Base-by-base conservation (phyloP, 2,329 filamentous ascomycete species). In the Verticillium isaacii region DNA sequence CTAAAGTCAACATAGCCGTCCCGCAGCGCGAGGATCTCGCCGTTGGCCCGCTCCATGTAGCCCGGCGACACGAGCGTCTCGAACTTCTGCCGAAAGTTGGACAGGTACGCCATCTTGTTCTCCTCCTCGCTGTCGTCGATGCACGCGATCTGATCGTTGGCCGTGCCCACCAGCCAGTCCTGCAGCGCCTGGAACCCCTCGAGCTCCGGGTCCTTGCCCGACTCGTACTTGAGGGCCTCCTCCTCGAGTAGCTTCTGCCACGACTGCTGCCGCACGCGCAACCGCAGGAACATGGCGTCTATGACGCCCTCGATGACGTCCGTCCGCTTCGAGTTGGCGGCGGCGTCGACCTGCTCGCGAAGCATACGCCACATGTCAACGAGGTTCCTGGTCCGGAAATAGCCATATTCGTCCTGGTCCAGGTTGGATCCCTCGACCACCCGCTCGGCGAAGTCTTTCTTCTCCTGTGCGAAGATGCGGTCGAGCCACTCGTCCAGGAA, bases 401-500 rank as follows among this genome's bases (percentile, higher is more conserved):
- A 93, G 63, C 92, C 92, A 73, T 96, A 93, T 71, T 93, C 88
- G 75, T 96, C 93, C 68, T 87, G 87, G 72, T 97, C 93, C 65
- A 97, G 82, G 71, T 93, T 91, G 66, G 83, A 83, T 58, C 83
- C 85, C 69, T 93, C 91, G 63, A 89, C 83, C 68, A 87, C 88
- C 65, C 93, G 88, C 61, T 92, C 88, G 57, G 87, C 80, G 75
- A 99, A 96, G 68, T 92, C 89, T 69, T 88, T 89, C 70, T 85
- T 85, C 76, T 99, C 96, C 55, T 91, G 89, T 9, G 82, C 83
- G 69, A 92, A 92, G 74, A 99, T 97, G 62, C 93, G 88, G 66
- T 96, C 92, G 82, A 98, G 96, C 93, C 95, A 99, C 78, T 98
- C 91, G 73, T 97, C 94, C 63, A 99, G 88, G 64, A 93, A 93